Evolutionary conservation across 768 basidiomycete species (phyloP).

Genomic region (Pisolithus microcarpus): DNA sequence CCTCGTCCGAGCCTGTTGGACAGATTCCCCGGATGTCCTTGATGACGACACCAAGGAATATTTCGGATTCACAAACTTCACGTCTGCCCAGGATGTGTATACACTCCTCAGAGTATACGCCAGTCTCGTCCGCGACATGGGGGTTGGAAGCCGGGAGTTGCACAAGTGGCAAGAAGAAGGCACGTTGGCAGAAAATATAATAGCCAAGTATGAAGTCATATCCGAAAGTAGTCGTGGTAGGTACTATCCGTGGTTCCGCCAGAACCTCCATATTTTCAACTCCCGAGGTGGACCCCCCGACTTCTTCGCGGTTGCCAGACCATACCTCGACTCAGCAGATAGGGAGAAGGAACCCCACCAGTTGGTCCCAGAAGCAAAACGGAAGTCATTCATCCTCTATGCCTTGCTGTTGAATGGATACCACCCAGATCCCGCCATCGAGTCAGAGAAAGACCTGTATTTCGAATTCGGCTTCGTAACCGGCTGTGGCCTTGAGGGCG

Average conservation of each 20-base stretch:
- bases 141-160: conserved; percentile 17
- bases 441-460: not conserved
- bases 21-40: conserved; percentile 11
- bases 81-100: conserved; percentile 4
- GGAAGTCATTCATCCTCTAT: not conserved
- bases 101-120: conserved; percentile 26
- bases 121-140: conserved; percentile 14
- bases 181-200: conserved; percentile 27
- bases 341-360: not conserved
- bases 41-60: conserved; percentile 25
- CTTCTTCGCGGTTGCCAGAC: not conserved
- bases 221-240: conserved; percentile 15
- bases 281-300: not conserved
- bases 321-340: conserved; percentile 1
- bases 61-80: conserved; percentile 27
- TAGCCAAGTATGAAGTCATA: conserved; percentile 15
- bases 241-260: conserved; percentile 30
- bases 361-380: not conserved
- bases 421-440: not conserved
- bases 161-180: conserved; percentile 27
- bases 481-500: not conserved
- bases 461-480: conserved; percentile 12
- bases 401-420: not conserved
- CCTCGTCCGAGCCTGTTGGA: not conserved
- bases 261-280: conserved; percentile 27